Evolutionary conservation across 2,329 filamentous ascomycete species (phyloP).

Genomic region (Alternaria consortialis): DNA sequence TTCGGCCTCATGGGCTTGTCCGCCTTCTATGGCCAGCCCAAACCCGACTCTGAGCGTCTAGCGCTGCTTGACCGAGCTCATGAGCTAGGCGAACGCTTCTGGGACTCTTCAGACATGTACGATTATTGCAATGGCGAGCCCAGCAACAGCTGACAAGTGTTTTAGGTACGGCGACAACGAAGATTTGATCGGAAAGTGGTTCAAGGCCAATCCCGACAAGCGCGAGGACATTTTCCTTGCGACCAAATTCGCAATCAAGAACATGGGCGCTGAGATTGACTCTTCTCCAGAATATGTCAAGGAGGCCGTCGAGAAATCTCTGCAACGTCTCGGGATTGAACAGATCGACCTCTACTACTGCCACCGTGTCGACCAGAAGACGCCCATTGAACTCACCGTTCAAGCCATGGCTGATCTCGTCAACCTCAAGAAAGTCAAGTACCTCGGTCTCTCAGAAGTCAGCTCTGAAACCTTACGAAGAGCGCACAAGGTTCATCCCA

Average conservation of each 20-base stretch:
- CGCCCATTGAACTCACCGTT: slow-evolving; percentile 60
- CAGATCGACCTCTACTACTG: slow-evolving; percentile 59
- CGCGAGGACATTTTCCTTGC: slow-evolving; percentile 60
- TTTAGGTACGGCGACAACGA: slow-evolving; percentile 45
- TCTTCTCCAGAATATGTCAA: slow-evolving; percentile 54
- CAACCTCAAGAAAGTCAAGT: slow-evolving; percentile 61
- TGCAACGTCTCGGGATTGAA: slow-evolving; percentile 52
- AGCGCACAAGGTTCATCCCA: slow-evolving; percentile 57
- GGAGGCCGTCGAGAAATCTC: slow-evolving; percentile 51
- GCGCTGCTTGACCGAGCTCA: slow-evolving; percentile 62
- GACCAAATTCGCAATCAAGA: slow-evolving; percentile 50
- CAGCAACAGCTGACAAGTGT: background rate
- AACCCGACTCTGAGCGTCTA: slow-evolving; percentile 61
- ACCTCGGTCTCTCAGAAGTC: slow-evolving; percentile 59
- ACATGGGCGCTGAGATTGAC: slow-evolving; percentile 53
- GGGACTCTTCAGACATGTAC: slow-evolving; percentile 42
- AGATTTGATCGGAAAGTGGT: slow-evolving; percentile 48
- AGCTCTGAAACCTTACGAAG: slow-evolving; percentile 58
- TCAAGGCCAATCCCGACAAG: slow-evolving; percentile 49
- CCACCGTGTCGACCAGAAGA: slow-evolving; percentile 55
- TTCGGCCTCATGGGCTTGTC: slow-evolving; percentile 64
- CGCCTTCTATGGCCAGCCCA: slow-evolving; percentile 58
- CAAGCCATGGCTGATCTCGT: slow-evolving; percentile 64
- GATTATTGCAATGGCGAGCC: background rate
- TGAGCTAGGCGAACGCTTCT: slow-evolving; percentile 57